Base-by-base conservation (phyloP, 768 basidiomycete species). In the Roridomyces roridus region DNA sequence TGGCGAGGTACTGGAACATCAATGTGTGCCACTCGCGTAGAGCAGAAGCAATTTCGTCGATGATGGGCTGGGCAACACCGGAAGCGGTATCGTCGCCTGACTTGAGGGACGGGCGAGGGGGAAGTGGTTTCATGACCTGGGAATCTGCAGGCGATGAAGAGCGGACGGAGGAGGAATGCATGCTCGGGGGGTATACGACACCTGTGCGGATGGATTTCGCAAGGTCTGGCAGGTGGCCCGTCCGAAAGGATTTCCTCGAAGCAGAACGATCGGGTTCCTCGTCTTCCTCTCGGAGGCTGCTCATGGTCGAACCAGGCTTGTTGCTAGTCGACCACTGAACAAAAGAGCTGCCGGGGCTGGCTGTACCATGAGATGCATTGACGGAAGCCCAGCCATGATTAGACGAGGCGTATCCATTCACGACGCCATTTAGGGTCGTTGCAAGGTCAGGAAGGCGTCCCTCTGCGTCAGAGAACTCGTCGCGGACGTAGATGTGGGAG, bases 21-120 rank as follows among this genome's bases (percentile, higher is more conserved):
- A 94, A 78, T 31, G 85, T 84, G 67, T 96, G 91, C 95, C 96
- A 98, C 83, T 98, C 96, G 35, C 96, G 87, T 40, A 98, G 76
- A 0, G 96, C 96, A 8, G 94, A 96, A 0, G 96, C 93, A 62
- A 98, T 96, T 77, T 98, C 96, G 73, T 98, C 96, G 46, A 98
- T 86, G 68, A 98, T 89, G 10, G 96, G 96, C 67, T 97, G 95
- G 3, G 72, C 76, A 20, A 81, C 79, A 10, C 96, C 96, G 0
- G 89, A 88, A 4, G 84, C 81, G 2, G 96, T 98, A 64, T 98
- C 96, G 68, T 97, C 96, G 34, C 93, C 94, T 10, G 94, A 92
- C 60, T 95, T 96, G 44, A 98, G 82, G n/a, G 91, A 92, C 6
- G 96, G 96, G 40, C 97, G 85, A 4, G 94, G 95, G 9, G 94